Conservation (phyloP, 176 grass and related monocot species). For the Tillandsia leiboldiana region DNA sequence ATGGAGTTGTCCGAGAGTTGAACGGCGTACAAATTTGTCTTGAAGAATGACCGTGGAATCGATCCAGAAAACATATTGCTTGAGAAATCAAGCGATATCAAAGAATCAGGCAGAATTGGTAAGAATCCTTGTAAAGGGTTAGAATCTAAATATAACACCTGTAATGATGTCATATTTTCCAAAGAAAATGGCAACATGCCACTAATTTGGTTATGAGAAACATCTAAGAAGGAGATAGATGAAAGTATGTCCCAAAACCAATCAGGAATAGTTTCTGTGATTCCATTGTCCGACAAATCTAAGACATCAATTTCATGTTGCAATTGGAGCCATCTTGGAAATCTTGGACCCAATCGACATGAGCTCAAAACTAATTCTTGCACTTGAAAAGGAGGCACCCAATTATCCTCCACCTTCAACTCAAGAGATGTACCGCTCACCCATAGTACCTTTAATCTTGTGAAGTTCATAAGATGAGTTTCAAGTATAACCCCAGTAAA, state of each 20-base stretch:
- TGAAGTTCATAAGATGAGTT: slow-evolving; percentile 10
- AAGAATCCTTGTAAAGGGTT: too few species aligned
- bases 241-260: slow-evolving; percentile 29
- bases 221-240: not conserved
- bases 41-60: too few species aligned
- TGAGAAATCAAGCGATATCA: too few species aligned
- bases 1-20: slow-evolving; percentile 18
- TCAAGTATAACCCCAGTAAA: slow-evolving; percentile 4
- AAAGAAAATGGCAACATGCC: too few species aligned
- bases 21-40: not conserved
- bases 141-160: too few species aligned
- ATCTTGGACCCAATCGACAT: too few species aligned
- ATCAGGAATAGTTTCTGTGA: slow-evolving; percentile 16
- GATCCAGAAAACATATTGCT: too few species aligned
- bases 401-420: not conserved
- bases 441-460: accelerated
- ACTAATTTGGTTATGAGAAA: slow-evolving; percentile 9
- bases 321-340: too few species aligned
- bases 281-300: slow-evolving; percentile 31
- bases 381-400: too few species aligned
- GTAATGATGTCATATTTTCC: too few species aligned
- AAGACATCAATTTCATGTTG: not conserved
- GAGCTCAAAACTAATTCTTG: too few species aligned
- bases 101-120: too few species aligned
- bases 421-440: not conserved